phyloP scores from a whole-genome alignment of 108 stramenopile species.

The Aurantiochytrium sp. region DNA sequence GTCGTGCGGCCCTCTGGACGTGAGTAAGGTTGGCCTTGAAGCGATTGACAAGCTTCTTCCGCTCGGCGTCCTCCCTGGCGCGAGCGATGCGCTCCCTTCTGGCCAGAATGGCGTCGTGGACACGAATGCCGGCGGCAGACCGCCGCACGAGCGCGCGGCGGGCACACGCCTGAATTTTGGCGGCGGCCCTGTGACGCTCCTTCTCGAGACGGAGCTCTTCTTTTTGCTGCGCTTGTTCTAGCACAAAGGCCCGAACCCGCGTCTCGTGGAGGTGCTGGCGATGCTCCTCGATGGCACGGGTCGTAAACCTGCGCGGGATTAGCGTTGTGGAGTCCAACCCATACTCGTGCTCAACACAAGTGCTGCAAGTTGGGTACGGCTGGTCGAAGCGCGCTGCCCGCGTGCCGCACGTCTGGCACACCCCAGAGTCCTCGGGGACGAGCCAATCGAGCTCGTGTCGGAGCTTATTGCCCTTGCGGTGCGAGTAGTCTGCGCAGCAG shows the following conservation, averaged over 20 bases:
- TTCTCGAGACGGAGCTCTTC: not conserved
- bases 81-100: not conserved
- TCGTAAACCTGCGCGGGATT: not conserved
- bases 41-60: slow-evolving; percentile 19
- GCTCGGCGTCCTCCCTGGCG: not conserved
- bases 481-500: not conserved
- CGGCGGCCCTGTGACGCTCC: not conserved
- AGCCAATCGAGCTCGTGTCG: slow-evolving; percentile 10
- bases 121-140: not conserved
- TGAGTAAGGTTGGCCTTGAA: not conserved
- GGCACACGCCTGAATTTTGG: not conserved
- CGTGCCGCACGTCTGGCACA: slow-evolving; percentile 5
- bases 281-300: not conserved
- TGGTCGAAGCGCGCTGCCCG: not conserved
- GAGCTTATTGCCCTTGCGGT: not conserved
- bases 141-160: not conserved
- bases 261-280: not conserved
- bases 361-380: not conserved
- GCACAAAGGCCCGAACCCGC: not conserved
- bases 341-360: not conserved
- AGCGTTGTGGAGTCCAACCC: not conserved
- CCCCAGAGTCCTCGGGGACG: not conserved
- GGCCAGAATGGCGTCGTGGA: not conserved
- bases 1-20: not conserved
- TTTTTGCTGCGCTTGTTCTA: slow-evolving; percentile 8